Evolutionary conservation across 192 early-diverging fungal species (phyloP).

Genomic region (Entophlyctis helioformis): DNA sequence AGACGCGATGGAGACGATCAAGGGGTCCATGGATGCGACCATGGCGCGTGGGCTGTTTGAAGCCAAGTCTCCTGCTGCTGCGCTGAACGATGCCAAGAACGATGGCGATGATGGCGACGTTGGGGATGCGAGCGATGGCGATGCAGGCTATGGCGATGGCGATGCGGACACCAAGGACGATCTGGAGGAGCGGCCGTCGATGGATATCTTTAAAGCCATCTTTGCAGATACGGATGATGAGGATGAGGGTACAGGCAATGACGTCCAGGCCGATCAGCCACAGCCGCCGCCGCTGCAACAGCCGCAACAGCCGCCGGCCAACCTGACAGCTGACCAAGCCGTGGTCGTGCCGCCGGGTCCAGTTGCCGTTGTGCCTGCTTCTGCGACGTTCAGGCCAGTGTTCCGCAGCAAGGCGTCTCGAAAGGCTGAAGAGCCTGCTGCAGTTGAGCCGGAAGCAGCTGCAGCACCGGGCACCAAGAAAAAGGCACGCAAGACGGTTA

Average conservation of each 20-base stretch:
- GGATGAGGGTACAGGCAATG: slow-evolving; percentile 17
- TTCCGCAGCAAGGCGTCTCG: no score
- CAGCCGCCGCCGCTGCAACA: not conserved
- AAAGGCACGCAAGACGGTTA: no score
- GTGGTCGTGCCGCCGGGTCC: not conserved
- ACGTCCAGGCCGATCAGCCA: not conserved
- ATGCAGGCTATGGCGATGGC: not conserved
- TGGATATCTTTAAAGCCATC: slow-evolving; percentile 81
- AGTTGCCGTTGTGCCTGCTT: not conserved
- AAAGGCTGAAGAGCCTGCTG: no score
- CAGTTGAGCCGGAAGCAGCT: no score
- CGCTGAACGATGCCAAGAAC: no score
- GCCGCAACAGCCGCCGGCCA: not conserved
- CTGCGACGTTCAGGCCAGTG: no score
- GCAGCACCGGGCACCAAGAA: no score
- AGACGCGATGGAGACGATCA: slow-evolving; percentile 6
- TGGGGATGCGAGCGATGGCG: no score
- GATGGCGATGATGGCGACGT: no score
- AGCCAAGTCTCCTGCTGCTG: no score
- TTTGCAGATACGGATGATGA: slow-evolving; percentile 60
- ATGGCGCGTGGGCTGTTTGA: no score
- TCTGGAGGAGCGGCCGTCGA: slow-evolving; percentile 46
- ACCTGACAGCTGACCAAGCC: not conserved
- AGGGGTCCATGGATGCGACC: no score
- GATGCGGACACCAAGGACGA: slow-evolving; percentile 4